Evolutionary conservation across 805 yeast genomes (phyloP).

Genomic region (Lipomyces sp.): DNA sequence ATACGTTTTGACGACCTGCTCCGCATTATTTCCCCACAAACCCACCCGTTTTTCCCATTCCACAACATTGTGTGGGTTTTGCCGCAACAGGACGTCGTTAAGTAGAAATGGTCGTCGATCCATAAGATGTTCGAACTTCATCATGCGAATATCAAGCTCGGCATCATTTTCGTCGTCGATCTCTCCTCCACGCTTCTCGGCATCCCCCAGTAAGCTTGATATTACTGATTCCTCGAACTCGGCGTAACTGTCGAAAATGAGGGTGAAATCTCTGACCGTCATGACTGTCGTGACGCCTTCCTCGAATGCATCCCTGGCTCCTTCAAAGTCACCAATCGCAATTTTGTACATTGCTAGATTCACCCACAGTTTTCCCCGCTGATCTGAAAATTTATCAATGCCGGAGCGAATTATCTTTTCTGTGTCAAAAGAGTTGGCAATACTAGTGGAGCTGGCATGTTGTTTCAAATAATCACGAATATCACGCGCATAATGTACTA

Average conservation of each 20-base stretch:
- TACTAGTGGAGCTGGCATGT: background rate
- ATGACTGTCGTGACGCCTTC: slow-evolving; percentile 53
- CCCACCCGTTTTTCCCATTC: slow-evolving; percentile 71
- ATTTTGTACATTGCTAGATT: slow-evolving; percentile 57
- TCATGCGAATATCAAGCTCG: slow-evolving; percentile 54
- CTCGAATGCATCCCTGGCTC: slow-evolving; percentile 54
- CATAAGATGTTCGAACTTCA: slow-evolving; percentile 59
- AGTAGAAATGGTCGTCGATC: slow-evolving; percentile 61
- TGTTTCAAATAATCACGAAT: slow-evolving; percentile 17
- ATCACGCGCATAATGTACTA: slow-evolving; percentile 44
- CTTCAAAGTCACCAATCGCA: slow-evolving; percentile 46
- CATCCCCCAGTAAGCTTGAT: slow-evolving; percentile 43
- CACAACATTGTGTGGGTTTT: slow-evolving; percentile 62
- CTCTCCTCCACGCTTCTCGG: slow-evolving; percentile 33
- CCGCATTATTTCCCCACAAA: slow-evolving; percentile 50
- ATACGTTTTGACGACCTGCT: slow-evolving; percentile 60
- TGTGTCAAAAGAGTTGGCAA: slow-evolving; percentile 41
- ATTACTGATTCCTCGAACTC: slow-evolving; percentile 62
- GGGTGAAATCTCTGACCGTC: slow-evolving; percentile 65
- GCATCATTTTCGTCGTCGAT: slow-evolving; percentile 37
- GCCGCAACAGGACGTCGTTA: slow-evolving; percentile 70
- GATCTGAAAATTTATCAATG: slow-evolving; percentile 60
- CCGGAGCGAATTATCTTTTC: slow-evolving; percentile 49
- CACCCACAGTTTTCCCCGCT: slow-evolving; percentile 55
- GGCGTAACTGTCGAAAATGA: slow-evolving; percentile 64